Evolutionary conservation across 495 filamentous ascomycete genomes (phyloP).

Genomic region (Penicillium canescens): DNA sequence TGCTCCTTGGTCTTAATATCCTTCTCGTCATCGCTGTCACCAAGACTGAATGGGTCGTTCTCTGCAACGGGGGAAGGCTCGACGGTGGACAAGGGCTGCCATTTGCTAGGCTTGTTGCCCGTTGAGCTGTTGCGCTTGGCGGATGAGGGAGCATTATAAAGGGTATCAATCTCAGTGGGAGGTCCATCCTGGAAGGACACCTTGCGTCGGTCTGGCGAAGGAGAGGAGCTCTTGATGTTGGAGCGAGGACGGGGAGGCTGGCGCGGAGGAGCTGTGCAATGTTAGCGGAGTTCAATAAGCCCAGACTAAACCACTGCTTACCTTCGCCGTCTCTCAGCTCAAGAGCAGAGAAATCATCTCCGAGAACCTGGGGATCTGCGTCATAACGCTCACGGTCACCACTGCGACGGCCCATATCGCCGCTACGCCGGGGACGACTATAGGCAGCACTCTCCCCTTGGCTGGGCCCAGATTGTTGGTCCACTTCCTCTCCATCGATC

Average conservation of each 20-base stretch:
- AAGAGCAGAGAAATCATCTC: constrained; percentile 88
- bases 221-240: constrained; percentile 72
- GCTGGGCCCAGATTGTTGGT: constrained; percentile 49
- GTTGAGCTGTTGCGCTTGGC: constrained; percentile 41
- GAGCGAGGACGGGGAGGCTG: constrained; percentile 71
- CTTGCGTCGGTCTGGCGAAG: constrained; percentile 64
- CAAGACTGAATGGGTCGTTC: constrained; percentile 93
- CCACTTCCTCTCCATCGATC: constrained; percentile 80
- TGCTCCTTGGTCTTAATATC: constrained; percentile 69
- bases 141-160: constrained; percentile 64
- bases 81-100: constrained; percentile 88
- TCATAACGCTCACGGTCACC: constrained; percentile 88
- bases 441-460: constrained; percentile 44
- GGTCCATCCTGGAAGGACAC: constrained; percentile 79
- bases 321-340: constrained; percentile 80
- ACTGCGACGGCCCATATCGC: constrained; percentile 64
- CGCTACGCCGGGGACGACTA: constrained; percentile 51
- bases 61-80: constrained; percentile 87
- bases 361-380: constrained; percentile 87
- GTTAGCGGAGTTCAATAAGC: constrained; percentile 14
- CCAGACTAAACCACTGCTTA: constrained; percentile 23
- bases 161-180: constrained; percentile 74
- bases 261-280: constrained; percentile 45
- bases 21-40: constrained; percentile 93
- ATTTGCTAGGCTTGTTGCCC: constrained; percentile 78